Conservation (phyloP, 768 basidiomycete species). For the Collybia sp. region DNA sequence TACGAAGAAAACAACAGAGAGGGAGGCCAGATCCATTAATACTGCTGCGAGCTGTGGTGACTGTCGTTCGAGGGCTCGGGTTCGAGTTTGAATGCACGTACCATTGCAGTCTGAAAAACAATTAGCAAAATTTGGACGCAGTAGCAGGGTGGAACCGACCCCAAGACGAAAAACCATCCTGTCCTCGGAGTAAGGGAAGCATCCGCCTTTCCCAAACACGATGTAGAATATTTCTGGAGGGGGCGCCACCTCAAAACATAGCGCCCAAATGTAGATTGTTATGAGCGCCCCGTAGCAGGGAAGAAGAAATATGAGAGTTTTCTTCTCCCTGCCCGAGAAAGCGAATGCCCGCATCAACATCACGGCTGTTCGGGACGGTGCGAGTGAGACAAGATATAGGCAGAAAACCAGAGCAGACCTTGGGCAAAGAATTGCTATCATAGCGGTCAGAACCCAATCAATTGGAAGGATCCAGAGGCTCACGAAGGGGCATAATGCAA, state of each 20-base stretch:
- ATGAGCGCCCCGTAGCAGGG: slow-evolving; percentile 25
- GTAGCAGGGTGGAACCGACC: slow-evolving; percentile 23
- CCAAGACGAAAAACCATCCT: slow-evolving; percentile 20
- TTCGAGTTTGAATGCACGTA: neutral
- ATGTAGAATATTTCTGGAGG: slow-evolving; percentile 18
- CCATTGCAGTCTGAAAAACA: slow-evolving; percentile 15
- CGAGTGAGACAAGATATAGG: too few relatives aligned
- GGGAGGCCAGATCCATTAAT: neutral
- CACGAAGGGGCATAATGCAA: slow-evolving; percentile 29
- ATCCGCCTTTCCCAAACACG: slow-evolving; percentile 24
- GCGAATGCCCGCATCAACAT: slow-evolving; percentile 41
- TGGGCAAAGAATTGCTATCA: slow-evolving; percentile 35
- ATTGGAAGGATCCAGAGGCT: slow-evolving; percentile 1
- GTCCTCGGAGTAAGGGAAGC: slow-evolving; percentile 32
- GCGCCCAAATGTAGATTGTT: slow-evolving; percentile 30
- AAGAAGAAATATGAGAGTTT: slow-evolving; percentile 22
- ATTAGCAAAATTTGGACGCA: neutral
- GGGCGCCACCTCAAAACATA: slow-evolving; percentile 20
- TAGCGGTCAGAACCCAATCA: neutral
- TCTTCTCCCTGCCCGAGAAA: slow-evolving; percentile 30
- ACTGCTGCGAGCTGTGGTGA: neutral
- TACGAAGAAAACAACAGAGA: neutral
- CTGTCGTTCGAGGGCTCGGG: too few relatives aligned
- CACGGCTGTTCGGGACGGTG: slow-evolving; percentile 26
- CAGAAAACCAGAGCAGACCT: slow-evolving; percentile 16